Base-by-base conservation (phyloP, 73 alveolate species). In the Symbiodinium natans region DNA sequence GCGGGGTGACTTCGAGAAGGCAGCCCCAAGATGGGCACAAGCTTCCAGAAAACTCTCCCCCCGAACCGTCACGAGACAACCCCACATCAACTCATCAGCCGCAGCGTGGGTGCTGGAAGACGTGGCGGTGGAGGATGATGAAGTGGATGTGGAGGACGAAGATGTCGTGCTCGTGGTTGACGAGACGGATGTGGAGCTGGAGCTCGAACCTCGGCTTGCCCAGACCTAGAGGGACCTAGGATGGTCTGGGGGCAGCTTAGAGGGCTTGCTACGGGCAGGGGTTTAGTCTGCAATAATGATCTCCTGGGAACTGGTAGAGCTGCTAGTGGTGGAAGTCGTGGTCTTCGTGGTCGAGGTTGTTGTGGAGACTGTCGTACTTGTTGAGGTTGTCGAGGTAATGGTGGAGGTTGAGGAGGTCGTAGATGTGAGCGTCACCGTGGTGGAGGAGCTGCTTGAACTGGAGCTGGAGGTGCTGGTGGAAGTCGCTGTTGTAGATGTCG, bases 401-500 rank as follows among this genome's bases (percentile, higher is more conserved):
- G 85, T n/a, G 94, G 59, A 23, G 27, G 93, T 43, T 6, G 93
- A 11, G 52, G 82, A 42, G 34, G 82, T 85, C 6, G 82, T 48
- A 9, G 82, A 46, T 27, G 92, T 41, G 21, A 63, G 31, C 3
- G 92, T 41, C 15, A 38, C 15, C 2, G 85, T 56, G 21, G 94
- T 54, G 17, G 43, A 31, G 84, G 85, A 56, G 21, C 71, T 42
- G n/a, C 71, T 56, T 25, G 85, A 54, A 34, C 71, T 56, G 42
- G 84, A 73, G 42, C 42, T 73, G 43, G 83, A 52, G 59, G 75
- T 86, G 59, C 94, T 87, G 9, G 94, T 87, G 33, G 86, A 59
- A 10, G 94, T 19, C 71, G 42, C 73, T 31, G 93, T 48, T 17
- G 84, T 33, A 9, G 84, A 73, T 15, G 83, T 86, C 17, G 59